Evolutionary conservation across 176 grass and related monocot genomes (phyloP).

Genomic region (Elymus sibiricus): DNA sequence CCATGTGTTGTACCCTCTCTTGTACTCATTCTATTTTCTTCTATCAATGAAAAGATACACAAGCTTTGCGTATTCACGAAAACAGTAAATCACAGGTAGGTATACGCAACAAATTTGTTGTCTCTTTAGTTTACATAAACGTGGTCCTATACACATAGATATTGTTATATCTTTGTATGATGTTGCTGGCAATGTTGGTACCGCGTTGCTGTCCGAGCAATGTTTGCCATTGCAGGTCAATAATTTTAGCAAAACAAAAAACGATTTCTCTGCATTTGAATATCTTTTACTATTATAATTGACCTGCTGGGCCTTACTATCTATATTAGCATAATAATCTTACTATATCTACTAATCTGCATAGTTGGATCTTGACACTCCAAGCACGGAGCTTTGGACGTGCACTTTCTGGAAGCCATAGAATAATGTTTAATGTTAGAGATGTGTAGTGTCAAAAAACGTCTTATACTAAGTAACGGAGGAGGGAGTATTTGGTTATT

Average conservation of each 20-base stretch:
- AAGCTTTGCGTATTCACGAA: too few species aligned
- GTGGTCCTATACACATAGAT: background rate
- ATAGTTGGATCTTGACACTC: background rate
- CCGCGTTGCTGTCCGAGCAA: background rate
- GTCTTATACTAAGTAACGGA: too few species aligned
- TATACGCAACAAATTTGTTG: background rate
- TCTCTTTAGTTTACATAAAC: background rate
- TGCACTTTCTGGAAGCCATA: background rate
- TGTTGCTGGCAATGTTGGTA: background rate
- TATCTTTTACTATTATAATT: background rate
- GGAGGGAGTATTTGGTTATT: background rate
- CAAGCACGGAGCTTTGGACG: background rate
- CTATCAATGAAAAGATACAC: too few species aligned
- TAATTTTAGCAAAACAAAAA: background rate
- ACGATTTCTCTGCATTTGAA: background rate
- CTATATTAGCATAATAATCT: background rate
- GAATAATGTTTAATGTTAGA: background rate
- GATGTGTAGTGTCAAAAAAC: background rate
- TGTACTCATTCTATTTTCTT: too few species aligned
- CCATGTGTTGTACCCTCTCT: too few species aligned
- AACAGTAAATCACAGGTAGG: too few species aligned
- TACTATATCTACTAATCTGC: background rate
- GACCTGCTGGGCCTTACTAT: background rate
- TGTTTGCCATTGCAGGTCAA: background rate
- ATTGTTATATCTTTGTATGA: background rate